Evolutionary conservation across 352 stramenopile genomes (phyloP), one percentile per base, ranked within the genome.

Genomic region (Pythium pyrilobum): DNA sequence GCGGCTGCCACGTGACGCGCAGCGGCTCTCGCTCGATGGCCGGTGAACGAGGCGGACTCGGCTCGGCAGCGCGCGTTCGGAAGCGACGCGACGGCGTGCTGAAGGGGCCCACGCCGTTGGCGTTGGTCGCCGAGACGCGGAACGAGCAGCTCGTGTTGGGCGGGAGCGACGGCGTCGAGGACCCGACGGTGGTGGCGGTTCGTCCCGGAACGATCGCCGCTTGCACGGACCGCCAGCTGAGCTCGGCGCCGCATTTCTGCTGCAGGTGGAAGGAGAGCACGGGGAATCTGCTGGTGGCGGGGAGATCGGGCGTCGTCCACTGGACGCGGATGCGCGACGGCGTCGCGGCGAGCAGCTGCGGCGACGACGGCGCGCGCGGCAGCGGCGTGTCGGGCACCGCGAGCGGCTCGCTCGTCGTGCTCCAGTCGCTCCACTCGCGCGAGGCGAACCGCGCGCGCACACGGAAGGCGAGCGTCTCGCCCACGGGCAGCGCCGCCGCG

Each of bases 361-460:
- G 78, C 4, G 52, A n/a, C 9, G 66, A 72, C 6, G 78, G 75
- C 13, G 70, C 55, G 20, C 61, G 61, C 2, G 78, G 75, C 15
- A 71, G 28, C 18, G 51, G 52, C 15, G 73, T 88, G 2, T 56
- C 39, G 1, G 75, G 75, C 1, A 77, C 62, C 13, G 38, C 13
- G 0, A 86, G 49, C 9, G 71, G 56, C 4, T 61, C 53, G 23
- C 60, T 86, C 13, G 67, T 61, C 13, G 46, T 47, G 37, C 75
- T 89, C 75, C 77, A 85, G n/a, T 67, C 62, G 53, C 73, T 75
- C 76, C 74, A 87, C 0, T 66, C 69, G 2, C 62, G 28, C 0
- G 23, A 23, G 10, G 65, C 56, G 36, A 66, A 85, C 0, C 39
- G 66, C 12, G 70, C 76, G 18, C 78, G 74, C 2, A 87, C 74